These are phyloP conservation scores for Cyclotella cryptica DNA, from an alignment of 108 stramenopile genomes.

Conservation along the genomic window DNA sequence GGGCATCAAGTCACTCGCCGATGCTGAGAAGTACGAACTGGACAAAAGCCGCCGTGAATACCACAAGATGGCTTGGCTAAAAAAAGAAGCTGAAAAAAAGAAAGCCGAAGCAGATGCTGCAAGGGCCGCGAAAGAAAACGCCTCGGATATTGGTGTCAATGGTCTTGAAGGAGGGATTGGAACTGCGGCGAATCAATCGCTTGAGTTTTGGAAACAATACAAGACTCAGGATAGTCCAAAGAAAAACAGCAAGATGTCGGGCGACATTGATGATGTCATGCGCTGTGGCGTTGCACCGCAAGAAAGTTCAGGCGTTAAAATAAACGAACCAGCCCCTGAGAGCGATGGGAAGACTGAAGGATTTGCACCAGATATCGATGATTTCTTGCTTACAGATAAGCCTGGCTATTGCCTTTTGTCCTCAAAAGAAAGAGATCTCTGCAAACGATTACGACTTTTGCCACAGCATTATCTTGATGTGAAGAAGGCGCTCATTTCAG, in stretches of 20 bases:
- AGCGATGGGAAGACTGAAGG: no score
- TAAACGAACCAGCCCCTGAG: neutral
- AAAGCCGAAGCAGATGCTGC: constrained; percentile 54
- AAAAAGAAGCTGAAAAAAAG: constrained; percentile 62
- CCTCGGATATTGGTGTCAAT: neutral
- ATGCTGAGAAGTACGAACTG: constrained; percentile 89
- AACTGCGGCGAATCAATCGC: constrained; percentile 42
- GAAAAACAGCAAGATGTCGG: neutral
- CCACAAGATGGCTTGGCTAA: constrained; percentile 68
- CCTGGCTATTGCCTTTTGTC: constrained; percentile 74
- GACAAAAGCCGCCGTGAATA: constrained; percentile 81
- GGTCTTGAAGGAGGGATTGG: constrained; percentile 25
- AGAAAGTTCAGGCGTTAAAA: neutral
- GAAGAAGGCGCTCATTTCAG: constrained; percentile 81
- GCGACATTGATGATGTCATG: neutral
- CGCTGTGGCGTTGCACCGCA: neutral
- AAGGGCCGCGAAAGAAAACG: constrained; percentile 45
- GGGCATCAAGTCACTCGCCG: constrained; percentile 79
- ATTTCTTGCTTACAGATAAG: constrained; percentile 41
- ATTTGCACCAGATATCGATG: neutral
- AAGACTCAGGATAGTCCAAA: constrained; percentile 5
- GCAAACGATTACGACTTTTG: constrained; percentile 60
- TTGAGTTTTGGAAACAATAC: constrained; percentile 47
- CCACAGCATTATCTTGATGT: constrained; percentile 79
- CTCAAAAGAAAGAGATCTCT: constrained; percentile 72